phyloP scores from a whole-genome alignment of 352 stramenopile genomes.

The Peronospora farinosa region DNA sequence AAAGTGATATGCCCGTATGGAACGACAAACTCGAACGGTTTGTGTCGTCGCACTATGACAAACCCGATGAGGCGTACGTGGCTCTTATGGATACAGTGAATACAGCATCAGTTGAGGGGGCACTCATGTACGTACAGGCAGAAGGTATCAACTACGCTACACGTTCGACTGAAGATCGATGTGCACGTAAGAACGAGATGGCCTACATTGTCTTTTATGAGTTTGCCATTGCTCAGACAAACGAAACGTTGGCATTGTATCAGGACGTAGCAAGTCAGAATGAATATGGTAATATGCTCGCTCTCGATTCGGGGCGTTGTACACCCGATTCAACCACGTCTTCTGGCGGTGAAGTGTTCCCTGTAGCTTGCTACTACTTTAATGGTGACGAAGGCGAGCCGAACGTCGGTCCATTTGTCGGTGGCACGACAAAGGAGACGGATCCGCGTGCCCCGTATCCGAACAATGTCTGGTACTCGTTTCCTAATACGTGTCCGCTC shows the following conservation, averaged over 20 bases:
- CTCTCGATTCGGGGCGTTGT: constrained; percentile 63
- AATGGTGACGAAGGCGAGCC: constrained; percentile 59
- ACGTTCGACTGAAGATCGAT: constrained; percentile 46
- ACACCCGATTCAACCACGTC: constrained; percentile 33
- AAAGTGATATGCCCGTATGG: constrained; percentile 58
- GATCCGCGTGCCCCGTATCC: constrained; percentile 61
- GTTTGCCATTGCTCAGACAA: constrained; percentile 65
- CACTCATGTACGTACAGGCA: constrained; percentile 85
- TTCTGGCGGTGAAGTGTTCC: constrained; percentile 33
- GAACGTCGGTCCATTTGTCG: constrained; percentile 63
- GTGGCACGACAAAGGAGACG: constrained; percentile 37
- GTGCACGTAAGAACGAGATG: constrained; percentile 78
- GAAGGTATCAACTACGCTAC: constrained; percentile 80
- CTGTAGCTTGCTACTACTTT: constrained; percentile 62
- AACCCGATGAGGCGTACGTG: constrained; percentile 47
- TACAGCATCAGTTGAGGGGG: constrained; percentile 67
- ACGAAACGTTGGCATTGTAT: constrained; percentile 68
- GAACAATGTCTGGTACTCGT: constrained; percentile 74
- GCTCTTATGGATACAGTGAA: constrained; percentile 79
- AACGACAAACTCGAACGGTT: constrained; percentile 50
- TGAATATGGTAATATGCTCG: constrained; percentile 64
- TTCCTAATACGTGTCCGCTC: constrained; percentile 64
- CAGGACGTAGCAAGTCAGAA: constrained; percentile 31
- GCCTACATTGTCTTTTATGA: constrained; percentile 82
- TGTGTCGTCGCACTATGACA: constrained; percentile 50